Conservation (phyloP, 139 green algal genomes). For the Coelastrella sp. region DNA sequence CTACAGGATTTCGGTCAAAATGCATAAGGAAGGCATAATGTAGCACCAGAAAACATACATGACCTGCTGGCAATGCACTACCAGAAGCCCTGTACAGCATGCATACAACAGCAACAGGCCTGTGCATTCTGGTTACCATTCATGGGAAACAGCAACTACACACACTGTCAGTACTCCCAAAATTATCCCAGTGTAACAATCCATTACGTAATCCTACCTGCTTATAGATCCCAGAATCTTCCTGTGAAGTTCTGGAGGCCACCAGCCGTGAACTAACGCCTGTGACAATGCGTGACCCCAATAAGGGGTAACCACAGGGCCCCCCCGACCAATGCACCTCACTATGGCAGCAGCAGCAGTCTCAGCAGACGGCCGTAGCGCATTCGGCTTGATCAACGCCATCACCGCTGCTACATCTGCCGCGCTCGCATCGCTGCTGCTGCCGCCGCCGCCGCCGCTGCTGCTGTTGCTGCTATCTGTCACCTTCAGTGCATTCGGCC, state of each 20-base stretch:
- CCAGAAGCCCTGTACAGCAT: too few relatives aligned
- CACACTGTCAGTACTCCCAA: too few relatives aligned
- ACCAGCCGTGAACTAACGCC: background rate
- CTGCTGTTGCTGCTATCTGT: background rate
- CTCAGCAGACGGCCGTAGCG: background rate
- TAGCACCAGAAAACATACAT: too few relatives aligned
- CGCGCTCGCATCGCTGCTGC: background rate
- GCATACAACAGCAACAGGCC: too few relatives aligned
- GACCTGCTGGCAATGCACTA: too few relatives aligned
- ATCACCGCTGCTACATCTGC: background rate
- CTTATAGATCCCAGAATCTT: background rate
- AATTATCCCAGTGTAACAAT: too few relatives aligned
- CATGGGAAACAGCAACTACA: too few relatives aligned
- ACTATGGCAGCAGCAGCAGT: conserved; percentile 29
- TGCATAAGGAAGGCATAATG: too few relatives aligned
- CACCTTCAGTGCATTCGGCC: background rate
- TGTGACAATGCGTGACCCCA: background rate
- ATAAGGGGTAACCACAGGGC: conserved; percentile 6
- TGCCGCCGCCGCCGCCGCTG: conserved; percentile 5
- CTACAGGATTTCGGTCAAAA: too few relatives aligned
- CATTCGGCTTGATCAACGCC: background rate
- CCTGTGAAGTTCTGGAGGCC: background rate
- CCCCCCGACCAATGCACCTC: background rate
- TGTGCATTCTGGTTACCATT: too few relatives aligned
- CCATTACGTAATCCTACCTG: background rate